Conservation (phyloP, 148 eudicot species). For the Rhododendron henanense region DNA sequence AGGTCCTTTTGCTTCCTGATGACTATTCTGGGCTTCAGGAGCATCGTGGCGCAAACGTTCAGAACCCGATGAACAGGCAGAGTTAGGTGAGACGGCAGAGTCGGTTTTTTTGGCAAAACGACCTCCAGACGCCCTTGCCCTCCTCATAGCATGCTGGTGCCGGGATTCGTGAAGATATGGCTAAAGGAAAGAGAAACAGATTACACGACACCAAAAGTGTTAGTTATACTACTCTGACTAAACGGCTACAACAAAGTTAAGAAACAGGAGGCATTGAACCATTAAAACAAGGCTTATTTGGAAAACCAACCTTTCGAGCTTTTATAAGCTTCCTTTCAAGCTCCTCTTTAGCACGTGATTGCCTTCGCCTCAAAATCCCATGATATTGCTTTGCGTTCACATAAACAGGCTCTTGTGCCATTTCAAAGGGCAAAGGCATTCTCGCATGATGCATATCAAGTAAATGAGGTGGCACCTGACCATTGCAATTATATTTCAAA, state of each 20-base stretch:
- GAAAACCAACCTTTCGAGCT: slow-evolving; percentile 59
- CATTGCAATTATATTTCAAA: background rate
- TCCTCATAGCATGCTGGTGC: slow-evolving; percentile 91
- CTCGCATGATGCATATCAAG: slow-evolving; percentile 73
- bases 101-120: slow-evolving; percentile 83
- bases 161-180: slow-evolving; percentile 98
- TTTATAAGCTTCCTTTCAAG: slow-evolving; percentile 83
- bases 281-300: background rate
- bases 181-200: slow-evolving; percentile 25
- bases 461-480: slow-evolving; percentile 63
- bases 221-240: background rate
- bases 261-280: background rate
- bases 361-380: slow-evolving; percentile 82
- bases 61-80: slow-evolving; percentile 32
- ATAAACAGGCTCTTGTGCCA: slow-evolving; percentile 89
- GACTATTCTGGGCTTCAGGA: slow-evolving; percentile 1
- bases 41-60: slow-evolving; percentile 14
- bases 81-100: slow-evolving; percentile 29
- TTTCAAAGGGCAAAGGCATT: slow-evolving; percentile 85
- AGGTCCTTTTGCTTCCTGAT: slow-evolving; percentile 27
- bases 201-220: background rate
- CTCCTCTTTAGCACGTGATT: slow-evolving; percentile 96
- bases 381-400: slow-evolving; percentile 96
- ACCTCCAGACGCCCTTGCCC: slow-evolving; percentile 86
- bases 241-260: background rate